phyloP scores from a whole-genome alignment of 192 early-diverging fungal species.

The Backusella liffmaniae region DNA sequence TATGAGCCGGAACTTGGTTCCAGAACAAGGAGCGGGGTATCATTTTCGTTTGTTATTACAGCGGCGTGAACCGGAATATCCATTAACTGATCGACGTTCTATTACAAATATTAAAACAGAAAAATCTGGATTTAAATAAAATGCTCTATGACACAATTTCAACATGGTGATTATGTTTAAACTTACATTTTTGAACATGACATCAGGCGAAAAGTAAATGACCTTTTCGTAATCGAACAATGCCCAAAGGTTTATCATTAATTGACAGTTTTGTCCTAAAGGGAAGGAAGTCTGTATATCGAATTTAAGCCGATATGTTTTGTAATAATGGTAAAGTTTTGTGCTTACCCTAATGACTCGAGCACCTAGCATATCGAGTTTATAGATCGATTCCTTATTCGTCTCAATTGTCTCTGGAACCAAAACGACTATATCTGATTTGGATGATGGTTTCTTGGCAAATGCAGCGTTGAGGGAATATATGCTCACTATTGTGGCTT shows the following conservation, averaged over 20 bases:
- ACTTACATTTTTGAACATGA: constrained; percentile 10
- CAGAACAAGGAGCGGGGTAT: neutral
- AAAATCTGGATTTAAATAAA: neutral
- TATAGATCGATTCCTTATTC: neutral
- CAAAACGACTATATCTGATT: neutral
- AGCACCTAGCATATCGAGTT: neutral
- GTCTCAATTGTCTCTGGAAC: neutral
- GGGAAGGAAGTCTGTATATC: neutral
- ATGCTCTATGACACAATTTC: neutral
- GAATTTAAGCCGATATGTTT: neutral
- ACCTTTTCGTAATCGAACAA: constrained; percentile 16
- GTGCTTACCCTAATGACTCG: neutral
- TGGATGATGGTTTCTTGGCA: neutral
- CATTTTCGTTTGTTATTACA: neutral
- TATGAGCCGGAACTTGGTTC: constrained; percentile 6
- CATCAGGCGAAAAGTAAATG: constrained; percentile 15
- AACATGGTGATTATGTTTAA: neutral
- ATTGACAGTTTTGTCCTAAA: constrained; percentile 1
- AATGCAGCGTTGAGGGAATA: constrained; percentile 2
- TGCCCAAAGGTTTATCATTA: constrained; percentile 5
- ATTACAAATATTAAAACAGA: neutral
- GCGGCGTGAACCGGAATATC: neutral
- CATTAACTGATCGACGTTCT: constrained; percentile 7
- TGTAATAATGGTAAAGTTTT: neutral
- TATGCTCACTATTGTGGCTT: constrained; percentile 4